Conservation (phyloP, 2,329 filamentous ascomycete species). For the Pseudogymnoascus sp. region DNA sequence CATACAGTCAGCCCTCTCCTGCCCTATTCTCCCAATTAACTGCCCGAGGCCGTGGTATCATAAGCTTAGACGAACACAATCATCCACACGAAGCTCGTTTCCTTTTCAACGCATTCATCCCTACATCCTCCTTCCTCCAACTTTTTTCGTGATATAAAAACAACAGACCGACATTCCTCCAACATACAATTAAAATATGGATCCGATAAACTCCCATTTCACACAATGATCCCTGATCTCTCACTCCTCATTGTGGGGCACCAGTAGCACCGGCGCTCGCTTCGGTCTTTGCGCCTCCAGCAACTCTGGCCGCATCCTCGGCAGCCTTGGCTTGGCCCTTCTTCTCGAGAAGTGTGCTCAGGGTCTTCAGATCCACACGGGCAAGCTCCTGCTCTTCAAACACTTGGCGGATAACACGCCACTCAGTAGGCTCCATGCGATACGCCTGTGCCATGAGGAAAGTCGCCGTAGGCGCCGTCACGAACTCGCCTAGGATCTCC, state of each 20-base stretch:
- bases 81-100: neutral
- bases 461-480: conserved; percentile 57
- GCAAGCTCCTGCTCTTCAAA: conserved; percentile 13
- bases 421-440: conserved; percentile 62
- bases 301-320: neutral
- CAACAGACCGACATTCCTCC: neutral
- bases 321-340: neutral
- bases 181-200: neutral
- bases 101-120: neutral
- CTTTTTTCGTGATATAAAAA: conserved; percentile 1
- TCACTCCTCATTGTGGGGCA: neutral
- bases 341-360: neutral
- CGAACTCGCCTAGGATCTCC: conserved; percentile 55
- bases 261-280: neutral
- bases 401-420: conserved; percentile 60
- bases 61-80: conserved; percentile 7
- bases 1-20: neutral
- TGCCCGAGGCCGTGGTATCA: conserved; percentile 6
- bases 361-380: neutral
- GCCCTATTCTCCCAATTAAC: neutral
- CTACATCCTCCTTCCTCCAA: neutral
- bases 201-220: neutral
- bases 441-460: conserved; percentile 64
- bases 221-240: neutral
- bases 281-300: neutral